A percentile compares a stretch with the other conserved stretches of the same genome.
These are phyloP conservation scores for Microdochium trichocladiopsis DNA, from an alignment of 2,329 filamentous ascomycete species.

Conservation along the genomic window DNA sequence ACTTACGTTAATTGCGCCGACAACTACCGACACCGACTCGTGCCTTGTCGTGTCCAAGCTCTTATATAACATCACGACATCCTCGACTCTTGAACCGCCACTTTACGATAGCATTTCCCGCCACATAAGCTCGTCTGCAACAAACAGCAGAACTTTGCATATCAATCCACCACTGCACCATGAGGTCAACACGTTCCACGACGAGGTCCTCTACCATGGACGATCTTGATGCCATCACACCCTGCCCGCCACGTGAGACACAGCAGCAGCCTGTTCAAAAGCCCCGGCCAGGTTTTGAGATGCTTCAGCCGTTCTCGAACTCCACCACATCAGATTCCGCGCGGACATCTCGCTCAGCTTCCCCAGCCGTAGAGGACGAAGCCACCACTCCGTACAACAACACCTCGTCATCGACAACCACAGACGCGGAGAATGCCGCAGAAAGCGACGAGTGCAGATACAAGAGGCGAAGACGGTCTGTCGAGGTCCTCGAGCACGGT, in stretches of 20 bases:
- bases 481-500: conserved; percentile 22
- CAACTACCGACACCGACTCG: not conserved
- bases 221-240: conserved; percentile 25
- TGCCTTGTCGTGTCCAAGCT: not conserved
- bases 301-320: conserved; percentile 8
- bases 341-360: conserved; percentile 11
- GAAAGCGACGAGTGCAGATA: not conserved
- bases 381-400: conserved; percentile 1
- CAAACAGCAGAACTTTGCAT: no score
- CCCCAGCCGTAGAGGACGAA: conserved; percentile 13
- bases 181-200: not conserved
- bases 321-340: not conserved
- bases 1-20: not conserved
- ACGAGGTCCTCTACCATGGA: conserved; percentile 8
- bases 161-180: no score
- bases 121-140: not conserved
- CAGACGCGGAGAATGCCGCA: not conserved
- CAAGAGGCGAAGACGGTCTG: conserved; percentile 11
- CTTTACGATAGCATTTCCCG: no score
- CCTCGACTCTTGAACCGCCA: not conserved
- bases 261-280: conserved; percentile 2
- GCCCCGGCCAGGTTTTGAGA: conserved; percentile 1
- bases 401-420: not conserved
- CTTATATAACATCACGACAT: not conserved
- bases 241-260: conserved; percentile 13